Percentiles rank a stretch among this genome's conserved stretches.
phyloP scores from a whole-genome alignment of 257 asterid genomes.

The Thymus mandschuricus region DNA sequence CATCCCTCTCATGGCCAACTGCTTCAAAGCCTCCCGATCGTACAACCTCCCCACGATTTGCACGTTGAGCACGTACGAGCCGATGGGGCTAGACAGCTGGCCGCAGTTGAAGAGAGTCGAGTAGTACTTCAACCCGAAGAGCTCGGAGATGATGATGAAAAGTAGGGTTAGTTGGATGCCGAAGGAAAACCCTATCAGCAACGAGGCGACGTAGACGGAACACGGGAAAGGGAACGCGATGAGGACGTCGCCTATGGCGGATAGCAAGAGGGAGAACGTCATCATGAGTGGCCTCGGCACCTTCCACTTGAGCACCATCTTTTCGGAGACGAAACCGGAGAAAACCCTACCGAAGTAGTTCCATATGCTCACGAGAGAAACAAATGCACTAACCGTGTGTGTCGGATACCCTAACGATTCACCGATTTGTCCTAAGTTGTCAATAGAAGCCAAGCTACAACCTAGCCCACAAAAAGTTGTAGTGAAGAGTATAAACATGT shows the following conservation, averaged over 20 bases:
- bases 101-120: conserved; percentile 81
- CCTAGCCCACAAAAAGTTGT: conserved; percentile 80
- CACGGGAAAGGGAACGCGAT: conserved; percentile 68
- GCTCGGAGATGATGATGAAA: conserved; percentile 65
- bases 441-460: conserved; percentile 71
- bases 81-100: conserved; percentile 76
- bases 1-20: conserved; percentile 56
- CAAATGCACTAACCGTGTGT: conserved; percentile 60
- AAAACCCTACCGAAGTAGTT: conserved; percentile 77
- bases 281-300: conserved; percentile 74
- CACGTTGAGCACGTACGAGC: conserved; percentile 71
- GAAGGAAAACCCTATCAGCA: conserved; percentile 72
- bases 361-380: conserved; percentile 78
- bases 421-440: conserved; percentile 78
- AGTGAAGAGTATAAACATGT: conserved; percentile 57
- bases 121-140: conserved; percentile 67
- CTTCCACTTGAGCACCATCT: conserved; percentile 44
- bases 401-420: conserved; percentile 72
- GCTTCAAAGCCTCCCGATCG: conserved; percentile 61
- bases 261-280: conserved; percentile 59
- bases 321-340: conserved; percentile 72
- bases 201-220: conserved; percentile 62
- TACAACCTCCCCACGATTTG: conserved; percentile 60
- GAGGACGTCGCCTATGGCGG: conserved; percentile 61
- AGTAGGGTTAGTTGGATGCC: conserved; percentile 71